Conservation (phyloP, 2,329 filamentous ascomycete species). For the Davidsoniella eucalypti region DNA sequence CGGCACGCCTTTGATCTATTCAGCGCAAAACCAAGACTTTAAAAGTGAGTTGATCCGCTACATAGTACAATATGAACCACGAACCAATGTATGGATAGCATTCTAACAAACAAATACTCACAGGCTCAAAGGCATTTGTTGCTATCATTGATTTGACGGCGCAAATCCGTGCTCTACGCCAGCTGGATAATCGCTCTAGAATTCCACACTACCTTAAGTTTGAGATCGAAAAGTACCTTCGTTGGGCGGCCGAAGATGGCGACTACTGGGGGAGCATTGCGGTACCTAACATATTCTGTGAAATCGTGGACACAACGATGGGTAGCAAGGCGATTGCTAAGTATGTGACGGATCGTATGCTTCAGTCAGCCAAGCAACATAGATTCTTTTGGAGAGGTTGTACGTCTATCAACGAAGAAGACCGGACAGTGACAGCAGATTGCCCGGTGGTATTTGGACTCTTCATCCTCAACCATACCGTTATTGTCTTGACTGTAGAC, state of each 20-base stretch:
- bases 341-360: conserved; percentile 23
- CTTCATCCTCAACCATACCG: conserved; percentile 25
- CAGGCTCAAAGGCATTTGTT: conserved; percentile 25
- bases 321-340: conserved; percentile 18
- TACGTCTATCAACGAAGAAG: neutral
- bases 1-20: conserved; percentile 23
- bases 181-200: conserved; percentile 21
- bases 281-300: conserved; percentile 25
- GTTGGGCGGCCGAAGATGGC: conserved; percentile 27
- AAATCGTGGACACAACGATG: conserved; percentile 20
- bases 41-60: conserved; percentile 18
- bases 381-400: conserved; percentile 21
- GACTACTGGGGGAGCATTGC: conserved; percentile 20
- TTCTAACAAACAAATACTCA: neutral
- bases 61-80: neutral
- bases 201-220: conserved; percentile 21
- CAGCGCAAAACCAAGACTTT: conserved; percentile 22
- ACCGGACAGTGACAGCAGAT: conserved; percentile 12
- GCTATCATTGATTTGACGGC: conserved; percentile 26
- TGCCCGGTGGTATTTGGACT: conserved; percentile 28
- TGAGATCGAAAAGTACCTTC: conserved; percentile 21
- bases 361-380: conserved; percentile 21
- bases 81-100: neutral
- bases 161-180: conserved; percentile 20
- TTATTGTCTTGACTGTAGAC: conserved; percentile 26